Evolutionary conservation across 2,329 filamentous ascomycete species (phyloP), one percentile per base, ranked within the genome.

Genomic region (Penicillium fuscoglaucum): DNA sequence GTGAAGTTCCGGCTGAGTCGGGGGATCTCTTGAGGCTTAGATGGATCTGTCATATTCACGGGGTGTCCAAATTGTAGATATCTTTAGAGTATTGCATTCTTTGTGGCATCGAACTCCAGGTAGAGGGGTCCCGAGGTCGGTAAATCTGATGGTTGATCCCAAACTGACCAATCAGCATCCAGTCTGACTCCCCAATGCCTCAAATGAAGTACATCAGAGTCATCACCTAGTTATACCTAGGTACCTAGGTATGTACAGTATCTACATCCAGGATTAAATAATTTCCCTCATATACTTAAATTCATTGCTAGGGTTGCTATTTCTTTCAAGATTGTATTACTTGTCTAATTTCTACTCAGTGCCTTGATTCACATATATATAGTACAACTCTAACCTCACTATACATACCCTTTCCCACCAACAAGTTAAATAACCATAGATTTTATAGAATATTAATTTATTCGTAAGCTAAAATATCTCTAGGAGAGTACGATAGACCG

Each of bases 11-110:
- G 47, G 49, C 40, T 48, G 28, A 70, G 64, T 24, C 65, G 67
- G n/a, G 70, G 62, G 15, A 72, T 67, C 54, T 61, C 58, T 47
- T 63, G 66, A 2, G 29, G 28, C 21, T 48, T 28, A 10, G 28
- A 31, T n/a, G 13, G 0, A 12, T 31, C 41, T 40, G 55, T 7
- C 55, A 57, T 57, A 17, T 33, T 28, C 5, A 19, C 13, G 33
- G 24, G 26, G 10, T 35, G 5, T n/a, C 15, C 19, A 15, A 15
- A 28, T 5, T 39, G 15, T 31, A 28, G 21, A 24, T 47, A 44
- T 50, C 44, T 45, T 26, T 8, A 15, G n/a, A 9, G 4, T 26
- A 15, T 19, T 29, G 9, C 17, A 35, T 35, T 26, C 29, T 35
- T 35, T 35, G 19, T n/a, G 8, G 13, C 8, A 6, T 48, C 13